Evolutionary conservation across 176 grass and related monocot species (phyloP).

Genomic region (Oryza rufipogon): DNA sequence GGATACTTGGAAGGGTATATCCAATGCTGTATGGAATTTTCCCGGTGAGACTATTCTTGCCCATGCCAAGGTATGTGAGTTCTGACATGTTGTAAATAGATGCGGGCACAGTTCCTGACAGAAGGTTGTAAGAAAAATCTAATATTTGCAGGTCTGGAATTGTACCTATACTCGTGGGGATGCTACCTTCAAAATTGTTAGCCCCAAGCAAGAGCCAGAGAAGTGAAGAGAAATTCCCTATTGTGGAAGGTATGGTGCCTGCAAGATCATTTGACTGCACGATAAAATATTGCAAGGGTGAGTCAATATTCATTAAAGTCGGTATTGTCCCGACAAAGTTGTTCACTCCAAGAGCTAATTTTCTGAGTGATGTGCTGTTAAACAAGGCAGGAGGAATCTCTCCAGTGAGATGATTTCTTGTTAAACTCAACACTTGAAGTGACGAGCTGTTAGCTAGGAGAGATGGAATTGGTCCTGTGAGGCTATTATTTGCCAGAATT

Average conservation of each 20-base stretch:
- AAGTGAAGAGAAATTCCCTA: constrained; percentile 45
- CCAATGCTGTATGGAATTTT: constrained; percentile 27
- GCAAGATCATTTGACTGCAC: constrained; percentile 30
- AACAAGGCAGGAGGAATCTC: no score
- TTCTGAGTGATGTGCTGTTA: no score
- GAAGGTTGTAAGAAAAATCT: not conserved
- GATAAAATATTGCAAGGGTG: not conserved
- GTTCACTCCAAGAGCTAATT: no score
- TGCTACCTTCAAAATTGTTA: constrained; percentile 13
- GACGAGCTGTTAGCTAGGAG: no score
- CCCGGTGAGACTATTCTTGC: not conserved
- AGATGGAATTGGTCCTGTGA: no score
- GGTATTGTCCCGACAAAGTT: not conserved
- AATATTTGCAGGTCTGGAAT: not conserved
- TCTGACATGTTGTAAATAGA: constrained; percentile 47
- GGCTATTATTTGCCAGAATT: no score
- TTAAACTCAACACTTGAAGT: no score
- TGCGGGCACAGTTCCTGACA: not conserved
- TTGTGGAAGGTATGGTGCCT: constrained; percentile 36
- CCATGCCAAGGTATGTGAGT: constrained; percentile 11
- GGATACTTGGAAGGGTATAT: constrained; percentile 22
- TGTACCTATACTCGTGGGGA: not conserved
- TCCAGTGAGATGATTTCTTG: no score
- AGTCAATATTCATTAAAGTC: not conserved
- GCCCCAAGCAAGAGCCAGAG: constrained; percentile 12